These are phyloP conservation scores for Phytophthora syringae DNA, from an alignment of 352 stramenopile species.

Conservation along the genomic window DNA sequence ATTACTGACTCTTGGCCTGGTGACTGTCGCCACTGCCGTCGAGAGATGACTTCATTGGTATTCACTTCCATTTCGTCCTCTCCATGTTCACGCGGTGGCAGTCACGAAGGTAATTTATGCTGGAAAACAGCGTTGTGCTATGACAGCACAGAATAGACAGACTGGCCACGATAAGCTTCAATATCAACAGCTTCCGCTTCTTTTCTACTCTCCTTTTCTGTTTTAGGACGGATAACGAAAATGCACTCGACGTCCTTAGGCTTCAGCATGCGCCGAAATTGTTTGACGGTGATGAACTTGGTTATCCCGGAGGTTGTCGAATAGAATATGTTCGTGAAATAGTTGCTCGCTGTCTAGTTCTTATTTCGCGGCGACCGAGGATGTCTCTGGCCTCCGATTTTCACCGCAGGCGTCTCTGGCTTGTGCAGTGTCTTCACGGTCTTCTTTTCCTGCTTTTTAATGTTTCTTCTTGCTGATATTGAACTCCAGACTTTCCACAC, in stretches of 20 bases:
- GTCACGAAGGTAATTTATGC: no score
- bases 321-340: slow-evolving; percentile 2
- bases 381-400: neutral
- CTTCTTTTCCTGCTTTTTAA: slow-evolving; percentile 4
- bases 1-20: slow-evolving; percentile 24
- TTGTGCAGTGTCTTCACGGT: neutral
- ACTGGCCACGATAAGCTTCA: neutral
- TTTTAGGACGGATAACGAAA: slow-evolving; percentile 8
- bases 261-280: slow-evolving; percentile 14
- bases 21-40: no score
- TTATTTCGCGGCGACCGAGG: neutral
- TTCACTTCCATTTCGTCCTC: no score
- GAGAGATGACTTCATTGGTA: no score
- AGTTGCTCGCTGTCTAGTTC: neutral
- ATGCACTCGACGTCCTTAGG: slow-evolving; percentile 1
- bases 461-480: neutral
- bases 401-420: neutral
- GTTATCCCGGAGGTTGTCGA: neutral
- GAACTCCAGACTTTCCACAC: neutral
- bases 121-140: no score
- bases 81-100: no score
- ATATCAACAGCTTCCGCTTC: neutral
- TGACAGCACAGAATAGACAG: no score
- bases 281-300: slow-evolving; percentile 10
- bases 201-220: slow-evolving; percentile 10